Percentiles rank a stretch among this genome's conserved stretches.
These are phyloP conservation scores for Papiliotrema flavescens DNA, from an alignment of 1,284 basidiomycete genomes.

Conservation along the genomic window DNA sequence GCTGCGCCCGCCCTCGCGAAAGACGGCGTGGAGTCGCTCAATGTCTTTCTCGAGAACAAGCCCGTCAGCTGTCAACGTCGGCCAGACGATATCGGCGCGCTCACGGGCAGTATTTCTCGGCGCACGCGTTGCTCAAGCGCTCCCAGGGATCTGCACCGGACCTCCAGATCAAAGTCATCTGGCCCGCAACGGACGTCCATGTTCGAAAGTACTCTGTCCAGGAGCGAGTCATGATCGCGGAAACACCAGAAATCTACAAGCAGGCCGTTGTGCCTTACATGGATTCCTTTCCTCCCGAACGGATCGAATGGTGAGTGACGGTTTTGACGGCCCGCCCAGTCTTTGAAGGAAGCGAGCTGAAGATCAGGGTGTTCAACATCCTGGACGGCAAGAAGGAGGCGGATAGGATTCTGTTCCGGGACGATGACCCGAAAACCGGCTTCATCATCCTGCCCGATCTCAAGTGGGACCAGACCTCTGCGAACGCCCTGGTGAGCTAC, in stretches of 20 bases:
- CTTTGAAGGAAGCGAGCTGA: too few relatives aligned
- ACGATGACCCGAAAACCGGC: conserved; percentile 55
- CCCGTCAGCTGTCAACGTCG: conserved; percentile 50
- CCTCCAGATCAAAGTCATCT: conserved; percentile 62
- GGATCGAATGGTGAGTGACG: conserved; percentile 70
- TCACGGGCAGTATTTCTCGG: conserved; percentile 45
- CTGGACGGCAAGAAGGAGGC: conserved; percentile 74
- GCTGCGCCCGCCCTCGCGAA: conserved; percentile 20
- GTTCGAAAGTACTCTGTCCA: conserved; percentile 84
- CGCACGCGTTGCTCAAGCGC: conserved; percentile 32
- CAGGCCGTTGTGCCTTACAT: conserved; percentile 75
- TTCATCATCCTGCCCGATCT: conserved; percentile 87
- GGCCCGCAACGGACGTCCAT: conserved; percentile 76
- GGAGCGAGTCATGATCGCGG: conserved; percentile 65
- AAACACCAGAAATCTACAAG: conserved; percentile 72
- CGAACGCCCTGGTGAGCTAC: conserved; percentile 49
- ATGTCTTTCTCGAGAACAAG: conserved; percentile 36
- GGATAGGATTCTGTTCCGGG: conserved; percentile 68
- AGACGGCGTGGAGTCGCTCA: conserved; percentile 20
- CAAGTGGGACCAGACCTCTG: conserved; percentile 81
- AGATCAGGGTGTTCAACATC: conserved; percentile 77
- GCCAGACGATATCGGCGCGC: background rate
- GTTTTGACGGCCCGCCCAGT: too few relatives aligned
- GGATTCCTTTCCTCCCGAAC: conserved; percentile 62
- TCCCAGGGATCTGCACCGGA: conserved; percentile 27